These are phyloP conservation scores for Auriscalpium microsporum DNA, from an alignment of 768 basidiomycete species.

Conservation along the genomic window DNA sequence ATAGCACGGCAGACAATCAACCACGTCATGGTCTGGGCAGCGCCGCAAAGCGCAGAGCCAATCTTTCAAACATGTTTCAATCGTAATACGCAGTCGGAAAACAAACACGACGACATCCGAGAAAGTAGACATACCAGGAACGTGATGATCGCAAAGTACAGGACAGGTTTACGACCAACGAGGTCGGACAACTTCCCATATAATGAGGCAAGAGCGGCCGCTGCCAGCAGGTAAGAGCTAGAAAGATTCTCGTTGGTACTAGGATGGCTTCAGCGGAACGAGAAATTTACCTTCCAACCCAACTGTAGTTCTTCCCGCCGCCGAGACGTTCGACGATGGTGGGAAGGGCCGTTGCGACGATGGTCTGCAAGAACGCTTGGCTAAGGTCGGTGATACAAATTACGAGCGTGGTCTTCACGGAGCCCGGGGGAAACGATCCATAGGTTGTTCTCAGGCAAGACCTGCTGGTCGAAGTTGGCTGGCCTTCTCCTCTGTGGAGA, in stretches of 20 bases:
- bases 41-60: slow-evolving; percentile 75
- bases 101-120: neutral
- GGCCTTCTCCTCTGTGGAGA: too few relatives aligned
- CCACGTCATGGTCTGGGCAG: slow-evolving; percentile 73
- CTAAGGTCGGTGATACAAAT: too few relatives aligned
- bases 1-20: slow-evolving; percentile 68
- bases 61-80: slow-evolving; percentile 31
- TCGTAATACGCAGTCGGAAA: too few relatives aligned
- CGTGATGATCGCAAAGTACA: slow-evolving; percentile 54
- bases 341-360: slow-evolving; percentile 42
- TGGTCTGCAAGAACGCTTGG: slow-evolving; percentile 23
- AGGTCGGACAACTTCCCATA: slow-evolving; percentile 75
- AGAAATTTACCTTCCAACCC: slow-evolving; percentile 36
- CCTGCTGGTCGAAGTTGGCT: slow-evolving; percentile 25
- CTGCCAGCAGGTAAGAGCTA: slow-evolving; percentile 69
- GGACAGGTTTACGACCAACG: slow-evolving; percentile 51
- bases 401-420: neutral
- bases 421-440: slow-evolving; percentile 35
- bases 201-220: slow-evolving; percentile 56
- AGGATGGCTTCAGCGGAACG: neutral
- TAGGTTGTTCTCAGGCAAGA: slow-evolving; percentile 35
- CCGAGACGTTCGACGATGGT: slow-evolving; percentile 39
- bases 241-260: neutral
- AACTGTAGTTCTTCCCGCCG: slow-evolving; percentile 38
- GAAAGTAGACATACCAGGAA: slow-evolving; percentile 49